phyloP scores from a whole-genome alignment of 768 basidiomycete species.

The Pisolithus tinctorius region DNA sequence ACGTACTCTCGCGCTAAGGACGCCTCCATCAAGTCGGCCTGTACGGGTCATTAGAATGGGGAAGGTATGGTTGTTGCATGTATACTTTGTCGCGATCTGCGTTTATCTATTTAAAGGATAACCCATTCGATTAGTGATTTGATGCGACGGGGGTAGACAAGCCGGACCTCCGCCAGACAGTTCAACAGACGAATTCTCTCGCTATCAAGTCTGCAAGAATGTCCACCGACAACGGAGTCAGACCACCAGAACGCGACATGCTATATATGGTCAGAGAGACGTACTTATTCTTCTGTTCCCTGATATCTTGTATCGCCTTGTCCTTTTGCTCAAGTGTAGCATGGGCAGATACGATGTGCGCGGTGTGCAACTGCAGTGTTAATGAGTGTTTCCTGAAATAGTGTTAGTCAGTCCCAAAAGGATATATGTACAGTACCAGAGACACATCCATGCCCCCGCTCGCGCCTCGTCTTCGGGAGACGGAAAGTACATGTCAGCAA shows the following conservation, averaged over 20 bases:
- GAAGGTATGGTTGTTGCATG: constrained; percentile 1
- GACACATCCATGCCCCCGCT: not conserved
- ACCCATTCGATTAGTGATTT: constrained; percentile 1
- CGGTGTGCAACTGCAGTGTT: constrained; percentile 79
- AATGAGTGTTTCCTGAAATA: constrained; percentile 68
- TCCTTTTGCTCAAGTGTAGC: constrained; percentile 71
- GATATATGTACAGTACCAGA: not conserved
- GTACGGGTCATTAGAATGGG: constrained; percentile 1
- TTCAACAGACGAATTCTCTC: constrained; percentile 65
- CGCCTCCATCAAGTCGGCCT: constrained; percentile 64
- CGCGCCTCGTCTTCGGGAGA: not conserved
- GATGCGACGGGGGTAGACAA: constrained; percentile 1
- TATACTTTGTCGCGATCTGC: constrained; percentile 71
- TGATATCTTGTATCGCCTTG: constrained; percentile 72
- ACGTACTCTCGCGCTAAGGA: constrained; percentile 65
- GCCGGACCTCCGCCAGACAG: constrained; percentile 60
- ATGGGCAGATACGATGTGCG: constrained; percentile 81
- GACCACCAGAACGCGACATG: constrained; percentile 6
- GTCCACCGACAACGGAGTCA: constrained; percentile 3
- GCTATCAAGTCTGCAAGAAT: constrained; percentile 55
- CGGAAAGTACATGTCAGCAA: not conserved
- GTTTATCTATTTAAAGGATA: constrained; percentile 46
- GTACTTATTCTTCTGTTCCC: constrained; percentile 81
- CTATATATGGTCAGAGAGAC: constrained; percentile 17
- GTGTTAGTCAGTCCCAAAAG: constrained; percentile 7